Conservation (phyloP, 148 eudicot genomes). For the Rhododendron williamsianum region DNA sequence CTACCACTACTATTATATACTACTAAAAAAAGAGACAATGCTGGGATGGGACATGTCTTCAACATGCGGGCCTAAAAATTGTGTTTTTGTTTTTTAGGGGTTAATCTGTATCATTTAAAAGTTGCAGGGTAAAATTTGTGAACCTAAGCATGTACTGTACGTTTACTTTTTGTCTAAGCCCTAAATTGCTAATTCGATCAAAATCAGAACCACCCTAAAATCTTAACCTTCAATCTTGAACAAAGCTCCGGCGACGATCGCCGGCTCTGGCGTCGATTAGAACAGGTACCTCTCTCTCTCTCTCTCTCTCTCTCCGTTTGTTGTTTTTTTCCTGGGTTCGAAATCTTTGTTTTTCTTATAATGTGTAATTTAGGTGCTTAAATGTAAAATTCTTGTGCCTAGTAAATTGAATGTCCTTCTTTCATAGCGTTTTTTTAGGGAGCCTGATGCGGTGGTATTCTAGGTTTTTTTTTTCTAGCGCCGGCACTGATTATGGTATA, state of each 20-base stretch:
- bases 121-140: background rate
- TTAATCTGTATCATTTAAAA: background rate
- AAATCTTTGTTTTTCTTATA: background rate
- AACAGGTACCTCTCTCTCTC: background rate
- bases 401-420: background rate
- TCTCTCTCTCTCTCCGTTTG: background rate
- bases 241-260: background rate
- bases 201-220: background rate
- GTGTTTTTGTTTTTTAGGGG: background rate
- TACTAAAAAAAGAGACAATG: background rate
- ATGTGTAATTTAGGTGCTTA: background rate
- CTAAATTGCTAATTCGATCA: background rate
- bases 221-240: background rate
- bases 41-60: background rate
- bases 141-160: background rate
- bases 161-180: background rate
- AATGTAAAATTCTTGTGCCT: background rate
- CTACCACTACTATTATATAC: too few relatives aligned
- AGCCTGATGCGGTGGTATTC: background rate
- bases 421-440: background rate
- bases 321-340: background rate
- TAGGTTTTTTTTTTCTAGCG: background rate
- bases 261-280: background rate
- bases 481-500: background rate
- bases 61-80: background rate